phyloP scores from a whole-genome alignment of 164 flowering plant genomes.

The Liquidambar formosana region DNA sequence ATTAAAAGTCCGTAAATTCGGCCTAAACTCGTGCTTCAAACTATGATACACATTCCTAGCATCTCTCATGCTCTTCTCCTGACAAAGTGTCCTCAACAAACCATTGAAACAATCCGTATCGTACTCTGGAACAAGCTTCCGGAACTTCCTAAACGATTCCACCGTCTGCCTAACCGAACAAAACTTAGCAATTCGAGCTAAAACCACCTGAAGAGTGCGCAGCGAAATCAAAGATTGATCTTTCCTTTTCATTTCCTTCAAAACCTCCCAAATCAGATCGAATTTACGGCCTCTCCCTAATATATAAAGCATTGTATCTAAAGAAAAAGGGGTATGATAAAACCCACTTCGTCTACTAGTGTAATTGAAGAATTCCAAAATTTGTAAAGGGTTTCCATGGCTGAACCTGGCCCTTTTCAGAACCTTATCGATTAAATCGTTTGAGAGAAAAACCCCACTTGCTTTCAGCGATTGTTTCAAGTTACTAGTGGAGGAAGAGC shows the following conservation, averaged over 20 bases:
- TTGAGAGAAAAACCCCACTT: constrained; percentile 53
- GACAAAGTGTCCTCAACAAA: constrained; percentile 76
- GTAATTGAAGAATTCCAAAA: constrained; percentile 61
- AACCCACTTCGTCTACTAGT: constrained; percentile 52
- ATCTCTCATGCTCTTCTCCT: constrained; percentile 90
- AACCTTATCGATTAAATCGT: constrained; percentile 63
- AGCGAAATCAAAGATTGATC: constrained; percentile 61
- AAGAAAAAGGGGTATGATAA: constrained; percentile 58
- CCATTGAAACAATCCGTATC: constrained; percentile 67
- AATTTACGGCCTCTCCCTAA: constrained; percentile 68
- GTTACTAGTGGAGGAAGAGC: constrained; percentile 32
- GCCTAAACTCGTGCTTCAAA: constrained; percentile 61
- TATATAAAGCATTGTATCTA: constrained; percentile 77
- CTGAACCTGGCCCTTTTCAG: constrained; percentile 75
- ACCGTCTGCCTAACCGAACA: constrained; percentile 80
- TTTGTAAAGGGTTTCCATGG: constrained; percentile 66
- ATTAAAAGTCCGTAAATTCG: constrained; percentile 78
- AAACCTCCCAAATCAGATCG: constrained; percentile 58
- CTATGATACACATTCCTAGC: constrained; percentile 84
- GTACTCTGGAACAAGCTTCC: constrained; percentile 46
- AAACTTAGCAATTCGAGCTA: constrained; percentile 74
- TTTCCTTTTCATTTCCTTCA: constrained; percentile 51
- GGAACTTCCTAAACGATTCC: constrained; percentile 60
- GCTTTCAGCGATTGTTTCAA: constrained; percentile 47
- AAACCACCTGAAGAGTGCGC: constrained; percentile 64